A percentile compares a stretch with the other conserved stretches of the same genome.
phyloP scores from a whole-genome alignment of 768 basidiomycete species.

The Coprinellus micaceus region DNA sequence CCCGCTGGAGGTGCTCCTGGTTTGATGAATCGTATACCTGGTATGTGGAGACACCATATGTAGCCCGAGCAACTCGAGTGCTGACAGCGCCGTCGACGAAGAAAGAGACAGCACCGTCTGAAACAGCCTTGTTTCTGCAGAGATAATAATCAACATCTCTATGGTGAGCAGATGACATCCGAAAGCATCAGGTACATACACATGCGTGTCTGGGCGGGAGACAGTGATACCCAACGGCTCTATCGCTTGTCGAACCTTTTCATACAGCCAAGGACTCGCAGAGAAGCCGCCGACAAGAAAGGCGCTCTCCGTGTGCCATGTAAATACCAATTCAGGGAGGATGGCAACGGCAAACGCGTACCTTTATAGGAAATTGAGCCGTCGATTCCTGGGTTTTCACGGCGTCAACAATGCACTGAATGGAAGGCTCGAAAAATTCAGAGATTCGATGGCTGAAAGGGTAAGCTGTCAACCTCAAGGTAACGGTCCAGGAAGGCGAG shows the following conservation, averaged over 20 bases:
- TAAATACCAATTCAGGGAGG: background rate
- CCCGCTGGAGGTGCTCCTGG: slow-evolving; percentile 7
- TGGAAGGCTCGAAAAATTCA: slow-evolving; percentile 25
- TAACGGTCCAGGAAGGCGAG: background rate
- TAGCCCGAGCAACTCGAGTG: slow-evolving; percentile 2
- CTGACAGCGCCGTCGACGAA: slow-evolving; percentile 11
- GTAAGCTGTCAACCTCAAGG: background rate
- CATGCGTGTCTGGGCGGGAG: slow-evolving; percentile 42
- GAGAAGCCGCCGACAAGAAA: slow-evolving; percentile 53
- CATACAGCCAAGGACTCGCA: slow-evolving; percentile 47
- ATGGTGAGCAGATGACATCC: background rate
- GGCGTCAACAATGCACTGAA: slow-evolving; percentile 21
- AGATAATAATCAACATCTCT: background rate
- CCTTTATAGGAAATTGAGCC: too few species aligned
- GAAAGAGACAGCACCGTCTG: slow-evolving; percentile 19
- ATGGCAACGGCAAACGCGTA: too few species aligned
- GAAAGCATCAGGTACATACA: slow-evolving; percentile 30
- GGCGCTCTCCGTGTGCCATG: slow-evolving; percentile 22
- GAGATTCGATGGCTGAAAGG: slow-evolving; percentile 13
- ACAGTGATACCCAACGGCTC: slow-evolving; percentile 30
- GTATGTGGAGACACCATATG: slow-evolving; percentile 6
- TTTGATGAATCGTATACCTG: background rate
- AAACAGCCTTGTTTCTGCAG: slow-evolving; percentile 22
- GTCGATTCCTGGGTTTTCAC: slow-evolving; percentile 14
- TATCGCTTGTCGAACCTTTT: slow-evolving; percentile 33